Base-by-base conservation (phyloP, 257 asterid species). In the Solanum sitiens region DNA sequence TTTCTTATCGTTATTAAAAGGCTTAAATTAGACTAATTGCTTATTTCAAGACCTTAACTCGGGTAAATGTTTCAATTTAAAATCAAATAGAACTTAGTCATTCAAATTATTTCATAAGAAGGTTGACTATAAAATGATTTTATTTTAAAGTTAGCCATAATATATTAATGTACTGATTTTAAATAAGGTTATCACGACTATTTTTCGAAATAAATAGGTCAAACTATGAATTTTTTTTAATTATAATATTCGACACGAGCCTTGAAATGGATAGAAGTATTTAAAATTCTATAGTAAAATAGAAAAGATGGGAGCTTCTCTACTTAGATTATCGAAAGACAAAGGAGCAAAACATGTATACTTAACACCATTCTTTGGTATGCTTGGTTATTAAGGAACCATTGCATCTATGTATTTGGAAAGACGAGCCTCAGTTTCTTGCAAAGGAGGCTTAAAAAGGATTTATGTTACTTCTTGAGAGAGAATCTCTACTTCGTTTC, bases 261-360 rank as follows among this genome's bases (percentile, higher is more conserved):
- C 6, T 35, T 35, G 37, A 94, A 88, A 94, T 95, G 98, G 98
- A 94, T 85, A 94, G 94, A 21, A 88, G 91, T 35, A 89, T 83
- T 67, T 94, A 92, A 56, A 92, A 94, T 83, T 87, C 92, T 9
- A 87, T 93, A 71, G 95, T 88, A 8, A 93, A 94, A 83, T 95
- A 97, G 98, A 97, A 30, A 95, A 91, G 89, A 93, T 94, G 89
- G 97, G 98, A 79, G 92, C 96, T 12, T 95, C 65, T 56, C 65
- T 56, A 56, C 61, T 35, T 35, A 35, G 39, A 35, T 35, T 35
- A 5, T 35, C 39, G 7, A 35, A 35, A 35, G 1, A 35, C 0
- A 35, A 35, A 35, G 39, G 39, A 35, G 7, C 1, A 35, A 35
- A 35, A 35, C 39, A 15, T 50, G 61, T 5, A 15, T 15, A 15